A percentile compares a stretch with the other conserved stretches of the same genome.
Evolutionary conservation across 352 stramenopile species (phyloP).

Genomic region (Phytophthora hibernalis): DNA sequence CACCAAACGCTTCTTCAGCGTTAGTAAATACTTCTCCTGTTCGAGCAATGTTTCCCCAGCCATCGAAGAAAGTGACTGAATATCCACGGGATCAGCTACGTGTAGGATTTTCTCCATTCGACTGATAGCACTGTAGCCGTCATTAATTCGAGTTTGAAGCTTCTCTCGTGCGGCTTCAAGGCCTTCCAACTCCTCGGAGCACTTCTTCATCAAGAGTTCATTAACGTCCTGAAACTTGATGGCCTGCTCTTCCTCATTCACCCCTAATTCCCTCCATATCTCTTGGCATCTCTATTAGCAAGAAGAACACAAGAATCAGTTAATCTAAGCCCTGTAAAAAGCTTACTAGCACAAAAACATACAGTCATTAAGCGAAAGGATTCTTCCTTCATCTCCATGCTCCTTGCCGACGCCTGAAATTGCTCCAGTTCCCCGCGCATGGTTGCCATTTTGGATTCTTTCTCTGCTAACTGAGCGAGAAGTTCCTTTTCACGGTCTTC

Average conservation of each 20-base stretch:
- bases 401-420: conserved; percentile 48
- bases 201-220: conserved; percentile 59
- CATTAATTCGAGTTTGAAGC: conserved; percentile 54
- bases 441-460: conserved; percentile 33
- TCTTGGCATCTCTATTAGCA: conserved; percentile 64
- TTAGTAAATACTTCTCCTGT: conserved; percentile 59
- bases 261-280: conserved; percentile 68
- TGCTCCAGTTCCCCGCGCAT: conserved; percentile 38
- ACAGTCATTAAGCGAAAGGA: conserved; percentile 67
- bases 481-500: conserved; percentile 35
- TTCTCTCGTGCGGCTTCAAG: conserved; percentile 57
- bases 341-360: conserved; percentile 14
- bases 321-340: not conserved
- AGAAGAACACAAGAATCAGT: not conserved
- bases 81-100: conserved; percentile 44
- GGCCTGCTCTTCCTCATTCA: conserved; percentile 57
- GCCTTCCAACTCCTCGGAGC: conserved; percentile 64
- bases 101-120: conserved; percentile 54
- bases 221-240: conserved; percentile 76
- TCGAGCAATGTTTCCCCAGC: conserved; percentile 57
- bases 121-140: conserved; percentile 47
- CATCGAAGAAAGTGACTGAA: conserved; percentile 41
- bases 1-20: conserved; percentile 35
- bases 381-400: conserved; percentile 64
- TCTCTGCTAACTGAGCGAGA: conserved; percentile 35